Conservation (phyloP, 1,284 basidiomycete species). For the Moesziomyces sp. region DNA sequence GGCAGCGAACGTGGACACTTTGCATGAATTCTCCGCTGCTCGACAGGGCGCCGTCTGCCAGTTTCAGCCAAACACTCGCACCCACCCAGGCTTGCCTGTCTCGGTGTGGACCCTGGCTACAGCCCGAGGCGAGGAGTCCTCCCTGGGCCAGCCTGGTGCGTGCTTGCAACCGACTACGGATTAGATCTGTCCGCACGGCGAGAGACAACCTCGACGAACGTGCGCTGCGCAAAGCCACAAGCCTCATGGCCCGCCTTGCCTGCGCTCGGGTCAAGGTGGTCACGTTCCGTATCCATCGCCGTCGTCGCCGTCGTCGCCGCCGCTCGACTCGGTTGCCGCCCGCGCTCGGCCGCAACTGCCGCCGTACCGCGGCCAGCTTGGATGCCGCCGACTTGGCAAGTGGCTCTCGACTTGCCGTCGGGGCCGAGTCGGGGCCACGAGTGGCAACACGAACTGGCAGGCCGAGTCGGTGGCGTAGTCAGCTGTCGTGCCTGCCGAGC, state of each 20-base stretch:
- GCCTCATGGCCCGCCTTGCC: no score
- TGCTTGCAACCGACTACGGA: not conserved
- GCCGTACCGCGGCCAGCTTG: slow-evolving; percentile 19
- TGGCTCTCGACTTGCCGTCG: slow-evolving; percentile 12
- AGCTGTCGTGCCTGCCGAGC: no score
- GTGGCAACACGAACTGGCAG: not conserved
- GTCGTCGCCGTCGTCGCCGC: not conserved
- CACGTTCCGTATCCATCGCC: not conserved
- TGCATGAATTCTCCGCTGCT: not conserved
- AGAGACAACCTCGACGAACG: not conserved
- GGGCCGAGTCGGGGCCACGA: not conserved
- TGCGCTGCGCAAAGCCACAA: not conserved
- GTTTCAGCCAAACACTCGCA: no score
- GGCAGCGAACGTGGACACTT: not conserved
- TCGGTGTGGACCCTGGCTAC: no score
- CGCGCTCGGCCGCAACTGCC: slow-evolving; percentile 19
- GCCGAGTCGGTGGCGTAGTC: not conserved
- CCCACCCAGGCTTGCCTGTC: not conserved
- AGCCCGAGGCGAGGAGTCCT: no score
- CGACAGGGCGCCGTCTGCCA: not conserved
- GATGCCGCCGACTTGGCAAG: slow-evolving; percentile 17
- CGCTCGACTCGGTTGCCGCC: slow-evolving; percentile 2
- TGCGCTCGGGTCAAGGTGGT: not conserved
- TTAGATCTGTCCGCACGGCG: not conserved
- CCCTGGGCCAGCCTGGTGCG: no score